Percentiles rank a stretch among this genome's conserved stretches.
phyloP scores from a whole-genome alignment of 2,329 filamentous ascomycete genomes.

The Clarireedia monteithiana region DNA sequence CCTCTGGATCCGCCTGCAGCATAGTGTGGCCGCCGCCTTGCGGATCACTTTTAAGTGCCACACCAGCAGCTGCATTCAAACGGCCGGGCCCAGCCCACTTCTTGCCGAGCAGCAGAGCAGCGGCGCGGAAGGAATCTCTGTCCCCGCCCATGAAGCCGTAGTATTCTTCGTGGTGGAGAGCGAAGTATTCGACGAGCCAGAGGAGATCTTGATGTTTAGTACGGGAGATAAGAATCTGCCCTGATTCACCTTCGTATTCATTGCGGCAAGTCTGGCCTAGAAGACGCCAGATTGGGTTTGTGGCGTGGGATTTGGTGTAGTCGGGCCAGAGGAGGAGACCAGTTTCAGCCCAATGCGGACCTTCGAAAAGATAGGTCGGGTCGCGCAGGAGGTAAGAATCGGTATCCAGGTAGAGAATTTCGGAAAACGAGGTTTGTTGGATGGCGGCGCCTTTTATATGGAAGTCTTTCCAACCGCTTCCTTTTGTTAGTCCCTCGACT shows the following conservation, averaged over 20 bases:
- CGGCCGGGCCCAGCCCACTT: slow-evolving; percentile 15
- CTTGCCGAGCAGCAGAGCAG: slow-evolving; percentile 11
- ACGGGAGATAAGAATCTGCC: slow-evolving; percentile 15
- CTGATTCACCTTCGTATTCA: slow-evolving; percentile 18
- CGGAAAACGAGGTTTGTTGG: slow-evolving; percentile 17
- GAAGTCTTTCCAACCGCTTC: slow-evolving; percentile 17
- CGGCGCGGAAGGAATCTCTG: slow-evolving; percentile 15
- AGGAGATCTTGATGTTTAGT: slow-evolving; percentile 14
- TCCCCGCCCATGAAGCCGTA: slow-evolving; percentile 19
- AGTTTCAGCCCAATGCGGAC: slow-evolving; percentile 13
- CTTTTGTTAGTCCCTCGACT: slow-evolving; percentile 14
- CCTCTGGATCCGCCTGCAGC: slow-evolving; percentile 15
- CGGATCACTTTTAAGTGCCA: neutral
- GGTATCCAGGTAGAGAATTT: slow-evolving; percentile 17
- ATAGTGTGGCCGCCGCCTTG: slow-evolving; percentile 17
- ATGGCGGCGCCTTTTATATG: slow-evolving; percentile 18
- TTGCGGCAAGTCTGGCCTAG: slow-evolving; percentile 12
- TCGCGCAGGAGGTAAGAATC: slow-evolving; percentile 15
- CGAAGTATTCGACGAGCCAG: slow-evolving; percentile 19
- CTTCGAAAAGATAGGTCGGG: slow-evolving; percentile 15
- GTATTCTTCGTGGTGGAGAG: slow-evolving; percentile 12
- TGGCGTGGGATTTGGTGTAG: slow-evolving; percentile 16
- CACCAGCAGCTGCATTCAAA: slow-evolving; percentile 10
- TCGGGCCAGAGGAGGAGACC: slow-evolving; percentile 18
- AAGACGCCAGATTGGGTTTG: slow-evolving; percentile 17